A percentile compares a stretch with the other conserved stretches of the same genome.
phyloP scores from a whole-genome alignment of 1,284 basidiomycete genomes.

The Erythrobasidium hasegawianum region DNA sequence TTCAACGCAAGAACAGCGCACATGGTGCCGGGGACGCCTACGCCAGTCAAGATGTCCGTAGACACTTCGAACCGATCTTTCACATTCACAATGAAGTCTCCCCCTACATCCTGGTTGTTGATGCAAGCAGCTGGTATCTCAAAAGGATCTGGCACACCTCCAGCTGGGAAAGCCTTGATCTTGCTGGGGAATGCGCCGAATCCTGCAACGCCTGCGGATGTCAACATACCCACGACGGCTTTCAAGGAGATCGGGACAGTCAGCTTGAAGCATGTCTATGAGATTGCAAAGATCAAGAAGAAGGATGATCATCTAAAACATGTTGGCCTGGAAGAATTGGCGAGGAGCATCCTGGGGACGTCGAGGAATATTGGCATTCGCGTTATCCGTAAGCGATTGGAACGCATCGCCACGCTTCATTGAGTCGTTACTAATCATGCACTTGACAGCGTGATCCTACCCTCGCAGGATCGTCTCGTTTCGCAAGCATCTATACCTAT shows the following conservation, averaged over 20 bases:
- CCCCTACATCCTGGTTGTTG: conserved; percentile 81
- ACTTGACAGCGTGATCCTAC: background rate
- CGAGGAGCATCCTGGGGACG: conserved; percentile 79
- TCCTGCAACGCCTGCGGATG: conserved; percentile 17
- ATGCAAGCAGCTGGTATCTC: conserved; percentile 88
- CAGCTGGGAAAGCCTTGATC: conserved; percentile 34
- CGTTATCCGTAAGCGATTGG: conserved; percentile 60
- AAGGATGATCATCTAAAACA: conserved; percentile 82
- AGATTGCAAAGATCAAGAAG: conserved; percentile 96
- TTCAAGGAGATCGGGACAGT: conserved; percentile 69
- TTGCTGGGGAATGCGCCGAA: conserved; percentile 20
- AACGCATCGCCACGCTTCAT: background rate
- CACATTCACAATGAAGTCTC: conserved; percentile 85
- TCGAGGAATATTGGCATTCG: conserved; percentile 79
- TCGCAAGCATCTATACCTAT: background rate
- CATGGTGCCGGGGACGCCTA: conserved; percentile 78
- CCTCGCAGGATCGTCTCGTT: background rate
- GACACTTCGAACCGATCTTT: conserved; percentile 87
- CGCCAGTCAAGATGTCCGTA: conserved; percentile 85
- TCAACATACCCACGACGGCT: conserved; percentile 17
- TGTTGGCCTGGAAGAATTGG: conserved; percentile 75
- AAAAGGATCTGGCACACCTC: conserved; percentile 59
- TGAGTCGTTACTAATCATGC: background rate
- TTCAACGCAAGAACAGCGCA: conserved; percentile 76
- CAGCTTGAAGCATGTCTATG: conserved; percentile 94